phyloP scores from a whole-genome alignment of 1,284 basidiomycete species.

The Marasmius sp. region DNA sequence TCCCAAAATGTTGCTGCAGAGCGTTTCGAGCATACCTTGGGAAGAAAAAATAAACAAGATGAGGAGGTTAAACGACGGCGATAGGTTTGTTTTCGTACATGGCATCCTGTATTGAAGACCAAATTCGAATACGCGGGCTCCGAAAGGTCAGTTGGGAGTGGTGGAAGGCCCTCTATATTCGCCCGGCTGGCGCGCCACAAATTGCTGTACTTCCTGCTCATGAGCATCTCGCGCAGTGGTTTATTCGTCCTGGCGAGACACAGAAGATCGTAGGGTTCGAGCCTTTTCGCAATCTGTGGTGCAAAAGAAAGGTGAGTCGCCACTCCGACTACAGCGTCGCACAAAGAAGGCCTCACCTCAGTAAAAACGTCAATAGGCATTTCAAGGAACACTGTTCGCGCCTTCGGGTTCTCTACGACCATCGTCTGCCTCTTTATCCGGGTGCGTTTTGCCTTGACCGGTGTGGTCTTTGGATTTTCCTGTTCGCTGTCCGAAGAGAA shows the following conservation, averaged over 20 bases:
- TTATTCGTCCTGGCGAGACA: slow-evolving; percentile 39
- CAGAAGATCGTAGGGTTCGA: slow-evolving; percentile 38
- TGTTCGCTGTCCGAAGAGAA: background rate
- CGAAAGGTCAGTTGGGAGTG: slow-evolving; percentile 36
- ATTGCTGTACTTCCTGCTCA: slow-evolving; percentile 27
- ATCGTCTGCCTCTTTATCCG: background rate
- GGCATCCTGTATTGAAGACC: slow-evolving; percentile 36
- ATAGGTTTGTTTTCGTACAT: slow-evolving; percentile 26
- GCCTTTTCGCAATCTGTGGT: slow-evolving; percentile 32
- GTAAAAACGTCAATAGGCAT: background rate
- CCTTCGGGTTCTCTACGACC: background rate
- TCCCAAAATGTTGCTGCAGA: slow-evolving; percentile 34
- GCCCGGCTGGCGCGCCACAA: slow-evolving; percentile 34
- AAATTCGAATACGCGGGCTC: slow-evolving; percentile 36
- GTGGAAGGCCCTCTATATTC: slow-evolving; percentile 30
- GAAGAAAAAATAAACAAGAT: background rate
- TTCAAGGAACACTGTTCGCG: background rate
- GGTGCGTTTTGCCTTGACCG: background rate
- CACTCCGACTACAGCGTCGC: background rate
- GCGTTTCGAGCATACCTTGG: slow-evolving; percentile 30
- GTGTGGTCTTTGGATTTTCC: background rate
- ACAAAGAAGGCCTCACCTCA: background rate
- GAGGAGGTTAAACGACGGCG: background rate
- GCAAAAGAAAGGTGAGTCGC: background rate
- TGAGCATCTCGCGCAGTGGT: slow-evolving; percentile 34